Percentiles rank a stretch among this genome's conserved stretches.
Evolutionary conservation across 108 stramenopile species (phyloP).

Genomic region (Skeletonema potamos): DNA sequence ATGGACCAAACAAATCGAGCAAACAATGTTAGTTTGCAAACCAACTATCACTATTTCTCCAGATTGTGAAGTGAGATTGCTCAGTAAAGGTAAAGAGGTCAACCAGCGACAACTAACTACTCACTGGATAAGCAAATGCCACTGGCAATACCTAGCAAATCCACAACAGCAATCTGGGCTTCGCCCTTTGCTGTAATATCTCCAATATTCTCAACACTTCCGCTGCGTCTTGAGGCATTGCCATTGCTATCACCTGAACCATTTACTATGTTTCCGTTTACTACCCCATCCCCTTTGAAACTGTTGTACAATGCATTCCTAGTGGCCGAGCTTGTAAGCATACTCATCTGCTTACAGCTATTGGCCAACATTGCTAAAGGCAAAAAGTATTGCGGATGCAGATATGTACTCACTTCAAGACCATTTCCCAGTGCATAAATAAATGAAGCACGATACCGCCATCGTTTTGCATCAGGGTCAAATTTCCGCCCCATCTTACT

Average conservation of each 20-base stretch:
- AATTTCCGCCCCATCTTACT: conserved; percentile 91
- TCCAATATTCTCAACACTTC: conserved; percentile 87
- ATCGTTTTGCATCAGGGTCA: conserved; percentile 93
- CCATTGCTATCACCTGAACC: neutral
- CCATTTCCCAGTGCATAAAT: conserved; percentile 88
- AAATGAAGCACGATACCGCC: conserved; percentile 83
- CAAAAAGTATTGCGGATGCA: conserved; percentile 81
- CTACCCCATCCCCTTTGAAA: conserved; percentile 50
- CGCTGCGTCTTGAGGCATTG: conserved; percentile 39
- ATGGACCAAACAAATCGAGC: neutral
- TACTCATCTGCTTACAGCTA: conserved; percentile 88
- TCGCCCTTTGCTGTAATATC: conserved; percentile 97
- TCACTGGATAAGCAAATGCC: conserved; percentile 78
- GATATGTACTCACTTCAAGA: conserved; percentile 87
- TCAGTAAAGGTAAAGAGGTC: neutral
- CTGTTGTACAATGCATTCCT: conserved; percentile 90
- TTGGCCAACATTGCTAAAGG: conserved; percentile 88
- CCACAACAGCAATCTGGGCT: conserved; percentile 94
- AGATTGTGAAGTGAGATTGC: neutral
- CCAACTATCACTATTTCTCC: too few species aligned
- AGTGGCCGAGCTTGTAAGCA: conserved; percentile 89
- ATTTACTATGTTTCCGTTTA: neutral
- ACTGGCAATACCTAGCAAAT: conserved; percentile 82
- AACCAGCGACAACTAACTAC: conserved; percentile 3
- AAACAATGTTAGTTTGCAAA: too few species aligned